Conservation (phyloP, 441 rosid species). For the Metrosideros polymorpha region DNA sequence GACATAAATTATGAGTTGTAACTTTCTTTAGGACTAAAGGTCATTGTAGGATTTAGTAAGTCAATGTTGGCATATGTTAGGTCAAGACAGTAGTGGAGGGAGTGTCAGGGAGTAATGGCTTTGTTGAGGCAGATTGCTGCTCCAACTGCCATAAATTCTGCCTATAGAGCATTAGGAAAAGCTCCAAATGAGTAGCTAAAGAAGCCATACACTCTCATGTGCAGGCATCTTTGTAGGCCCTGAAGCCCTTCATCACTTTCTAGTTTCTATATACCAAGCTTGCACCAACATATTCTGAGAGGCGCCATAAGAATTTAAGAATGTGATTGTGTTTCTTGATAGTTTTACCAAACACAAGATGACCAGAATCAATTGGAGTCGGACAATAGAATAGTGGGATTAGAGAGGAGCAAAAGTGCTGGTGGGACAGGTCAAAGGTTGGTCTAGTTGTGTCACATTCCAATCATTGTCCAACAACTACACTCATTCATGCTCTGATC, state of each 20-base stretch:
- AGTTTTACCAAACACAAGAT: background rate
- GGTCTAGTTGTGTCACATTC: slow-evolving; percentile 4
- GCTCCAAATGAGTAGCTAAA: background rate
- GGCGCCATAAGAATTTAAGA: background rate
- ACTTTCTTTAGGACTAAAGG: background rate
- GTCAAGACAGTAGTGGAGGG: background rate
- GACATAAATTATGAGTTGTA: background rate
- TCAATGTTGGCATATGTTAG: background rate
- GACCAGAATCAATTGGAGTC: background rate
- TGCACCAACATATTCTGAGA: background rate
- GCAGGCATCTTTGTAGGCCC: background rate
- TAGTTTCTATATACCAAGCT: background rate
- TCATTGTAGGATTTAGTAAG: background rate
- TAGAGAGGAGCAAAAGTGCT: background rate
- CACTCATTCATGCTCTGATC: background rate
- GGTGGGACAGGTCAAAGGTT: slow-evolving; percentile 8
- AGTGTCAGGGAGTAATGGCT: background rate
- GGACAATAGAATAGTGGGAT: background rate
- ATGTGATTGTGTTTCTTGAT: background rate
- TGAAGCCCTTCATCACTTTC: background rate
- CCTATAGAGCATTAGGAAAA: background rate
- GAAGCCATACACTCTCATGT: background rate
- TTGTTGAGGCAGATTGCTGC: background rate
- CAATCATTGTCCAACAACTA: slow-evolving; percentile 12
- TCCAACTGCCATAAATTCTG: background rate